Percentiles rank a stretch among this genome's conserved stretches.
Conservation (phyloP, 2,329 filamentous ascomycete genomes). For the Phialemonium atrogriseum region DNA sequence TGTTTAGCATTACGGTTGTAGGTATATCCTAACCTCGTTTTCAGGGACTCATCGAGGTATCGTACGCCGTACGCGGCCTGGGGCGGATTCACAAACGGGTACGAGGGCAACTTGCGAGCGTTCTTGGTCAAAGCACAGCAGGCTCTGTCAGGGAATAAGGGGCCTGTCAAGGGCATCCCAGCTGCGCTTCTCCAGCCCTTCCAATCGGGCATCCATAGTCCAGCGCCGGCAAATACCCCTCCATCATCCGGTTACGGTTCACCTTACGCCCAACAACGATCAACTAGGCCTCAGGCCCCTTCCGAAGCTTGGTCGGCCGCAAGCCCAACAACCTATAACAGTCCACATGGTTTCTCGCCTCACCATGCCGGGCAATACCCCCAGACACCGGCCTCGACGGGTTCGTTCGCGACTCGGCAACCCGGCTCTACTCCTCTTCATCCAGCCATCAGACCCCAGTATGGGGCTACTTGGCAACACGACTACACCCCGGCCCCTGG, state of each 20-base stretch:
- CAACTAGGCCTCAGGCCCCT: no score
- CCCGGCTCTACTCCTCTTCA: slow-evolving; percentile 19
- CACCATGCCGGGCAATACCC: no score
- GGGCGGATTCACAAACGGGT: slow-evolving; percentile 54
- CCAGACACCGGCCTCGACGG: no score
- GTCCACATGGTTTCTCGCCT: no score
- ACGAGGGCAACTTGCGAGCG: slow-evolving; percentile 42
- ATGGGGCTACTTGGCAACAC: slow-evolving; percentile 12
- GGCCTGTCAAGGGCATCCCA: slow-evolving; percentile 3
- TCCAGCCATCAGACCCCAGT: slow-evolving; percentile 27
- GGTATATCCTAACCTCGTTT: slow-evolving; percentile 9
- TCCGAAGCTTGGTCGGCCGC: no score
- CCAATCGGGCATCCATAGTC: slow-evolving; percentile 8
- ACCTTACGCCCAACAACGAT: slow-evolving; percentile 8
- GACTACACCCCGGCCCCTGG: slow-evolving; percentile 7
- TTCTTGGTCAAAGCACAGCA: slow-evolving; percentile 35
- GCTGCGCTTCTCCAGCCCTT: slow-evolving; percentile 9
- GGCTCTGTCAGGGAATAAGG: slow-evolving; percentile 20
- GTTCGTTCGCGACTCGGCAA: slow-evolving; percentile 9
- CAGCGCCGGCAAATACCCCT: slow-evolving; percentile 5
- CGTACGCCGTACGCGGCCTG: slow-evolving; percentile 49
- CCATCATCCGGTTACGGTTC: slow-evolving; percentile 5
- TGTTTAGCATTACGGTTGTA: background rate
- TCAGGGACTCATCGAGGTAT: slow-evolving; percentile 46
- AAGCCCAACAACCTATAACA: no score